Conservation (phyloP, 345 rosid genomes). For the Erodium maritimum region DNA sequence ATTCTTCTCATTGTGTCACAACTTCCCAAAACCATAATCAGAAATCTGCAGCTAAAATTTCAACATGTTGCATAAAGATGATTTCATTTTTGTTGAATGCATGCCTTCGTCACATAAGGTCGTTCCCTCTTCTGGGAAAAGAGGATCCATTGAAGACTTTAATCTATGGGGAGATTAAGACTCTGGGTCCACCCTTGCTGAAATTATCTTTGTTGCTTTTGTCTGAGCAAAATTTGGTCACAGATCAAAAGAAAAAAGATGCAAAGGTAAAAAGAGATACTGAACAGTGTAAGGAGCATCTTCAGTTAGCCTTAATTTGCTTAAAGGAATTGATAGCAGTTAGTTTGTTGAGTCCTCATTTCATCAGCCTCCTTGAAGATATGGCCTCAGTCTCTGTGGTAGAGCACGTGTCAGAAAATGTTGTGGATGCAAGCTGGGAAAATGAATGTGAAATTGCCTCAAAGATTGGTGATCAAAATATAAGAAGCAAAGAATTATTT, state of each 20-base stretch:
- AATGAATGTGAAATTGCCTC: constrained; percentile 28
- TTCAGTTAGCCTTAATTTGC: constrained; percentile 51
- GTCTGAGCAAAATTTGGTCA: constrained; percentile 18
- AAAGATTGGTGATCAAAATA: constrained; percentile 30
- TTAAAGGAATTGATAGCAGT: constrained; percentile 46
- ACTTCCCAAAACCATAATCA: constrained; percentile 45
- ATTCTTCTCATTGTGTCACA: constrained; percentile 16
- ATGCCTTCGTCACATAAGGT: constrained; percentile 40
- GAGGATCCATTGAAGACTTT: constrained; percentile 46
- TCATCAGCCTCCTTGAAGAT: constrained; percentile 45
- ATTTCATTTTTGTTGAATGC: constrained; percentile 42
- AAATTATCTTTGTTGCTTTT: constrained; percentile 46
- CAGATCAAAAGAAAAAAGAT: constrained; percentile 26
- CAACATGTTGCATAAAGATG: constrained; percentile 24
- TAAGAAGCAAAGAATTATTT: constrained; percentile 33
- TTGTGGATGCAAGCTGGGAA: constrained; percentile 13
- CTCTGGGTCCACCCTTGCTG: constrained; percentile 51
- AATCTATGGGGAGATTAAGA: constrained; percentile 49
- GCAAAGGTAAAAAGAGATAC: constrained; percentile 26
- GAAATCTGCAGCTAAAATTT: constrained; percentile 27
- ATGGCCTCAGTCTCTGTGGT: constrained; percentile 34
- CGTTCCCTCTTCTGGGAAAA: constrained; percentile 28
- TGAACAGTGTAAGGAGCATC: constrained; percentile 45
- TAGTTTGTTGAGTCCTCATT: constrained; percentile 26
- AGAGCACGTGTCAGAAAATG: constrained; percentile 12